Evolutionary conservation across 495 filamentous ascomycete genomes (phyloP).

Genomic region (Tuber magnatum): DNA sequence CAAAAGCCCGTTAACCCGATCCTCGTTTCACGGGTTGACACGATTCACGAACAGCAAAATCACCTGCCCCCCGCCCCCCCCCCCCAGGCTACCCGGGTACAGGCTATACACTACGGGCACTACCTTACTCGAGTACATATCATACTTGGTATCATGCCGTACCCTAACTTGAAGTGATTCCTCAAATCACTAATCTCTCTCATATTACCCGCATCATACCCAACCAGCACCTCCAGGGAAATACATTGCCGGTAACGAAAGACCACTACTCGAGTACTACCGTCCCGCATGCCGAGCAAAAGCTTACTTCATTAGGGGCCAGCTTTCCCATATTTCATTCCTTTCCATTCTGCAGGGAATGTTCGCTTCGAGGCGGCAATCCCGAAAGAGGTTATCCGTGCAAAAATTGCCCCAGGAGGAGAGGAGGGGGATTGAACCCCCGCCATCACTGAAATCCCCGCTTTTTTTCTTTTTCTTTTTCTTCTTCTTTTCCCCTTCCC

Average conservation of each 20-base stretch:
- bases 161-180: background rate
- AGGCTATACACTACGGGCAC: too few relatives aligned
- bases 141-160: too few relatives aligned
- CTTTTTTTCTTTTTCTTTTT: background rate
- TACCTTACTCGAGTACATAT: too few relatives aligned
- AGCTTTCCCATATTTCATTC: background rate
- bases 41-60: background rate
- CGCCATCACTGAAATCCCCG: background rate
- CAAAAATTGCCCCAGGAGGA: background rate
- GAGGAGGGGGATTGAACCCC: background rate
- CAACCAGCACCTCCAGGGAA: background rate
- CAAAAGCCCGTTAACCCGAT: too few relatives aligned
- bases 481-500: background rate
- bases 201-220: background rate
- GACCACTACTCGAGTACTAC: background rate
- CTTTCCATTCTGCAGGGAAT: background rate
- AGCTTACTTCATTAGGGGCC: background rate
- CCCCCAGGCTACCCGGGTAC: background rate
- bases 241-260: background rate
- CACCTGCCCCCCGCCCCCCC: background rate
- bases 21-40: background rate
- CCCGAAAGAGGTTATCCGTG: background rate
- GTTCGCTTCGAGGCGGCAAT: background rate
- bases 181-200: background rate
- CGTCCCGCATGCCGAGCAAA: background rate